Evolutionary conservation across 2,329 filamentous ascomycete species (phyloP), one percentile per base, ranked within the genome.

Genomic region (Ramichloridium luteum): DNA sequence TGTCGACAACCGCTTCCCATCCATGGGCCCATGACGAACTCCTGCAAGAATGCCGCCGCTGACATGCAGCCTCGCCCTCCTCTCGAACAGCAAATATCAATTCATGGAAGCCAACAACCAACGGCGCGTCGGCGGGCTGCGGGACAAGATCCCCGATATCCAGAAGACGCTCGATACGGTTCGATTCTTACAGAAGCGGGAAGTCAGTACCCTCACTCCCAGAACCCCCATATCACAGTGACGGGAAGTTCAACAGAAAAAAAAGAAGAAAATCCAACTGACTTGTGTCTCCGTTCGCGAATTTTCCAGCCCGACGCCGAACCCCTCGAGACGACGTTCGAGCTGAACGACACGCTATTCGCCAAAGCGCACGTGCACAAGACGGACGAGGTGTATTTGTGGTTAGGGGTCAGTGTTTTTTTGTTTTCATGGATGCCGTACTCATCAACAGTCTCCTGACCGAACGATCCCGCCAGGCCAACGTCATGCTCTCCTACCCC

Each of bases 101-200:
- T 98, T 96, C 63, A 98, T 98, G 90, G 85, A 96, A 62, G 68
- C 80, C 55, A 96, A 93, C 59, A 81, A 90, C 37, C 80, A 93
- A 57, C 72, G 84, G 41, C 74, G 90, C 28, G 78, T 81, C 32
- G 67, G 70, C 3, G 85, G 86, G 2, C 64, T 98, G 34, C 81
- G 78, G 51, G 86, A 94, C 53, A 98, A 96, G 65, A 85, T 98
- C 45, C 90, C 90, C 0, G 90, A 98, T 56, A 96, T 98, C 43
- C 77, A 83, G 50, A 94, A 94, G 67, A 96, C 90, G 1, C 62
- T 96, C 37, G 88, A 96, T 38, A 90, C 84, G 12, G 88, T 96
- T 30, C 70, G 67, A 36, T 96, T 96, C 50, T 56, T 98, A 40
- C 79, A 82, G 61, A 68, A 75, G 37, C 72, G 80, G 54, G 79